A percentile compares a stretch with the other conserved stretches of the same genome.
Evolutionary conservation across 129 eudicot genomes (phyloP).

Genomic region (Helichrysum umbraculigerum): DNA sequence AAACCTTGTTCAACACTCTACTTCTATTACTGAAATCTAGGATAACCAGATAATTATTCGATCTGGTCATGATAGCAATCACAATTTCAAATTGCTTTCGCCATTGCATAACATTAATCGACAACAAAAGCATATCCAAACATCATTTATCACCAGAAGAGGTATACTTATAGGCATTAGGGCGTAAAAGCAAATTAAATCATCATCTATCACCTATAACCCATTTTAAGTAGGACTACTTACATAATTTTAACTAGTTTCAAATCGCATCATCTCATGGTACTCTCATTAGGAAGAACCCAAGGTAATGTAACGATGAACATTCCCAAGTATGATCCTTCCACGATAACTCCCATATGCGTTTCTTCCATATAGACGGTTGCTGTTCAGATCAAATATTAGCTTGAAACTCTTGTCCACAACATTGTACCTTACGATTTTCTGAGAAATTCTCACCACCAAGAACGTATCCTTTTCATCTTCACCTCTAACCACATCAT

Average conservation of each 20-base stretch:
- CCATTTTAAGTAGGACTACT: not conserved
- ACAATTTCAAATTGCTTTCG: not conserved
- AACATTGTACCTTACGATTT: slow-evolving; percentile 29
- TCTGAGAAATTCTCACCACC: slow-evolving; percentile 30
- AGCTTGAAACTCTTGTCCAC: slow-evolving; percentile 25
- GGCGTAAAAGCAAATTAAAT: no score
- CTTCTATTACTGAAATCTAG: no score
- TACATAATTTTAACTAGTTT: no score
- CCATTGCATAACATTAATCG: not conserved
- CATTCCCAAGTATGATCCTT: not conserved
- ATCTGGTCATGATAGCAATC: not conserved
- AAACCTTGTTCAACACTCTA: not conserved
- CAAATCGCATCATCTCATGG: no score
- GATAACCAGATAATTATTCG: not conserved
- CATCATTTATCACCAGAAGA: not conserved
- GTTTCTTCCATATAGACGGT: not conserved
- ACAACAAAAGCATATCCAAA: no score
- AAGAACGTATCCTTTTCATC: slow-evolving; percentile 35
- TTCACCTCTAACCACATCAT: slow-evolving; percentile 31
- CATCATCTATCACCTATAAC: no score
- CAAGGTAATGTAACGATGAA: slow-evolving; percentile 12
- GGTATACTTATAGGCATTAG: no score
- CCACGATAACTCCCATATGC: no score
- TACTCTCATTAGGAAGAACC: not conserved
- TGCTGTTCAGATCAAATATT: slow-evolving; percentile 3